Evolutionary conservation across 768 basidiomycete species (phyloP).

Genomic region (Suillus luteus): DNA sequence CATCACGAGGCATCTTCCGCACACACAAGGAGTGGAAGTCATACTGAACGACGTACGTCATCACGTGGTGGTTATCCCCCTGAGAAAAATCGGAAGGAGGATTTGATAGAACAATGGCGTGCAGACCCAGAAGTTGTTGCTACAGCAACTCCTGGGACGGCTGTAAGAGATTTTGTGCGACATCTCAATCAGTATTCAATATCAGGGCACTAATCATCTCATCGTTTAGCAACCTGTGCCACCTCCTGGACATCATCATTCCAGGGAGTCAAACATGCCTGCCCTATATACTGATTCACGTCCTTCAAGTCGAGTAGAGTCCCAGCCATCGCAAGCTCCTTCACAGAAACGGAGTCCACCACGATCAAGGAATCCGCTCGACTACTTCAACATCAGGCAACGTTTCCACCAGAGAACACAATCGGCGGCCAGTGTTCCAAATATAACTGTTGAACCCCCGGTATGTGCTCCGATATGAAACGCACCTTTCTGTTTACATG

Average conservation of each 20-base stretch:
- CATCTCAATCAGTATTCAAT: constrained; percentile 15
- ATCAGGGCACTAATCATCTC: constrained; percentile 13
- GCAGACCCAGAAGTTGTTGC: constrained; percentile 27
- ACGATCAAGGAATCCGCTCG: constrained; percentile 22
- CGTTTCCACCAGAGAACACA: constrained; percentile 32
- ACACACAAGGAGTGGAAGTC: constrained; percentile 28
- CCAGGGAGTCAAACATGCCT: constrained; percentile 35
- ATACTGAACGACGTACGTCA: constrained; percentile 19
- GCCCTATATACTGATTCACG: constrained; percentile 26
- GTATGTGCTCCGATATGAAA: constrained; percentile 26
- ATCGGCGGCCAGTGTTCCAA: constrained; percentile 40
- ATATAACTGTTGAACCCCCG: constrained; percentile 49
- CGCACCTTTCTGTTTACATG: neutral
- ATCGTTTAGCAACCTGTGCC: neutral
- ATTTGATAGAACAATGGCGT: constrained; percentile 33
- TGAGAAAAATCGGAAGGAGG: constrained; percentile 29
- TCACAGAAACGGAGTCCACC: constrained; percentile 13
- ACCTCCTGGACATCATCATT: constrained; percentile 26
- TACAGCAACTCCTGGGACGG: constrained; percentile 20
- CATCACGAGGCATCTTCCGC: constrained; percentile 27
- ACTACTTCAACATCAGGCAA: constrained; percentile 27
- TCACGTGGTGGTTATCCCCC: constrained; percentile 23
- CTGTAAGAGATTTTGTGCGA: constrained; percentile 19
- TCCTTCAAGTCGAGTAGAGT: constrained; percentile 15
- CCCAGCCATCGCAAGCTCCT: constrained; percentile 9